Evolutionary conservation across 2,329 filamentous ascomycete genomes (phyloP).

Genomic region (Ceratocystis smalleyi): DNA sequence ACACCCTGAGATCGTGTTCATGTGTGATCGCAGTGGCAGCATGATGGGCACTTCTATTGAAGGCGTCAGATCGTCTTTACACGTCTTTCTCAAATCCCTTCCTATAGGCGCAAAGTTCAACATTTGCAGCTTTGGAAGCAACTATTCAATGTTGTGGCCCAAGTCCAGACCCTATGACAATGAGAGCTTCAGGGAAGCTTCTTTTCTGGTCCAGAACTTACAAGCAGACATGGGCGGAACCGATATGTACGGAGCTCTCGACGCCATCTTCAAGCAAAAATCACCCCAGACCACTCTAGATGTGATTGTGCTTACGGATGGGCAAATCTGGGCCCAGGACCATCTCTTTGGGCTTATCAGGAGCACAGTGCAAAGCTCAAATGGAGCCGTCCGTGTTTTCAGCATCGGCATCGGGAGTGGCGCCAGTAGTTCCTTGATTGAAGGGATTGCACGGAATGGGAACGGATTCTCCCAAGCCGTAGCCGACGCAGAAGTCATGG

Average conservation of each 20-base stretch:
- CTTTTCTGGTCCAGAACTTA: conserved; percentile 29
- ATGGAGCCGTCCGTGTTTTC: conserved; percentile 36
- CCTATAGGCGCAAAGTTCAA: conserved; percentile 52
- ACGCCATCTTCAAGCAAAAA: conserved; percentile 29
- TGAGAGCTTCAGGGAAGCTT: conserved; percentile 30
- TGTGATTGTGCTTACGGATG: conserved; percentile 41
- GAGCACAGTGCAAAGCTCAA: conserved; percentile 25
- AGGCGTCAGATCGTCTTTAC: conserved; percentile 39
- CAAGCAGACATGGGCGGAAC: conserved; percentile 37
- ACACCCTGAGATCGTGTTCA: conserved; percentile 49
- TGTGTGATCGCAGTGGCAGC: conserved; percentile 57
- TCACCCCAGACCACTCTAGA: conserved; percentile 35
- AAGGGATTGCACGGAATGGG: conserved; percentile 38
- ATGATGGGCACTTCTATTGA: conserved; percentile 38
- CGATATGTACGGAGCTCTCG: conserved; percentile 33
- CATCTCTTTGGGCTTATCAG: conserved; percentile 32
- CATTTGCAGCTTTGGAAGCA: conserved; percentile 49
- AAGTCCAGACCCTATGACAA: conserved; percentile 32
- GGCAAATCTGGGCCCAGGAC: conserved; percentile 35
- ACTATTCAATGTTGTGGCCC: conserved; percentile 31
- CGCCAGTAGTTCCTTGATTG: conserved; percentile 38
- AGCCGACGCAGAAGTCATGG: conserved; percentile 46
- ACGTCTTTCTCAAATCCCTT: conserved; percentile 50
- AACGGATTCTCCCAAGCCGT: conserved; percentile 49
- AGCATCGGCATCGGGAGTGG: conserved; percentile 37